These are phyloP conservation scores for Ophiostoma sp. DNA, from an alignment of 2,329 filamentous ascomycete genomes.

Conservation along the genomic window DNA sequence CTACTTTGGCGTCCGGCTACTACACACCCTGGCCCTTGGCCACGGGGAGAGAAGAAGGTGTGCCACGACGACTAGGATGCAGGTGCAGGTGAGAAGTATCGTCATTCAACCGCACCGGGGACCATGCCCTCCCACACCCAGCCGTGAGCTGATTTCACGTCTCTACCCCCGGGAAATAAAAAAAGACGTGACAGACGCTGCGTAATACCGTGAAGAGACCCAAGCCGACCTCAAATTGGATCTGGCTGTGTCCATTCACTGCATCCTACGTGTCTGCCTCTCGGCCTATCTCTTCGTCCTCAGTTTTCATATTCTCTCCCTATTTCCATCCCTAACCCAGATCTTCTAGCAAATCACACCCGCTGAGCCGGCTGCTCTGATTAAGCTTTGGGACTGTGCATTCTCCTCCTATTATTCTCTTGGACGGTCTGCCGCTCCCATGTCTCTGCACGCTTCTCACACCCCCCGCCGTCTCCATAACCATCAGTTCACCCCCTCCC, in stretches of 20 bases:
- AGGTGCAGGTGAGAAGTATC: not conserved
- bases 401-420: not conserved
- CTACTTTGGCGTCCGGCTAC: not conserved
- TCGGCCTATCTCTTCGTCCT: constrained; percentile 1
- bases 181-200: not conserved
- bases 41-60: no score
- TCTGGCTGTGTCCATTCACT: not conserved
- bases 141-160: not conserved
- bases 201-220: not conserved
- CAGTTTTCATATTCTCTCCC: not conserved
- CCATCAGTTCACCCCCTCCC: not conserved
- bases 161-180: not conserved
- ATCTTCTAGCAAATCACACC: constrained; percentile 1
- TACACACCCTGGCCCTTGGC: no score
- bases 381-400: not conserved
- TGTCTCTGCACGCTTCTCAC: not conserved
- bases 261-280: not conserved
- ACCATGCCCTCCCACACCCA: not conserved
- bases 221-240: no score
- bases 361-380: not conserved
- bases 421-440: not conserved
- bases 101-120: not conserved
- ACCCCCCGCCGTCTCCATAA: not conserved
- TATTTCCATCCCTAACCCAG: not conserved
- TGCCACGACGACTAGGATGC: no score